Base-by-base conservation (phyloP, 1,284 basidiomycete genomes). In the Leccinum insolens region DNA sequence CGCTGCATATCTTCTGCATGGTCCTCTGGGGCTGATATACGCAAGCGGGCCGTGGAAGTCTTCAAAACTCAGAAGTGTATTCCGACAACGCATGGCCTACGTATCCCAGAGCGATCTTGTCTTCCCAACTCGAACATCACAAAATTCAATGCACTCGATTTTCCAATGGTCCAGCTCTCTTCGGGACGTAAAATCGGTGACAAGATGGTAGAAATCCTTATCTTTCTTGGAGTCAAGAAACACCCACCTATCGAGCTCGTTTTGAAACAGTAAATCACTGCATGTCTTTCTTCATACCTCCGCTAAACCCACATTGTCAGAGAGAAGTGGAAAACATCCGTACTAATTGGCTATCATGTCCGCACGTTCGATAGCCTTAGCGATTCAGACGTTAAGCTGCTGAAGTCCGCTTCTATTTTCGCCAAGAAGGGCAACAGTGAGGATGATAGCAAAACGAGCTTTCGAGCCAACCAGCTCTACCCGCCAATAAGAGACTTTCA, bases 281-380 rank as follows among this genome's bases (percentile, higher is more conserved):
- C 17, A 4, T 6, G 0, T 5, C 17, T 17, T 20, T 25, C 14
- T 3, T 52, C 3, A 4, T 61, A 11, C 5, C 4, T 49, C n/a
- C 6, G 6, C 46, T 49, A 49, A 49, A 49, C 46, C 17, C 11
- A 20, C 46, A 49, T 49, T 3, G 0, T 15, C n/a, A 94, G 93
- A 71, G 92, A 91, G 46, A 89, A 91, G 71, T 93, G 91, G 91
- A 88, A 87, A 0, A 88, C 88, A 34, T 81, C 85, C 3, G 88
- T 92, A 62, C 82, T 96, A 14, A 87, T 91, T 69, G 90, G 90
- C 75, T 95, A 96, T 76, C 86, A 98, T 7, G 93, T 93, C 12
- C 90, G 89, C n/a, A 12, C 20, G 5, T 92, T 95, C 11, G 87
- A 88, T 49, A 52, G 6, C 7, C 28, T 62, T 2, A 62, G 44